Evolutionary conservation across 2,329 filamentous ascomycete genomes (phyloP).

Genomic region (Diaporthe sp.): DNA sequence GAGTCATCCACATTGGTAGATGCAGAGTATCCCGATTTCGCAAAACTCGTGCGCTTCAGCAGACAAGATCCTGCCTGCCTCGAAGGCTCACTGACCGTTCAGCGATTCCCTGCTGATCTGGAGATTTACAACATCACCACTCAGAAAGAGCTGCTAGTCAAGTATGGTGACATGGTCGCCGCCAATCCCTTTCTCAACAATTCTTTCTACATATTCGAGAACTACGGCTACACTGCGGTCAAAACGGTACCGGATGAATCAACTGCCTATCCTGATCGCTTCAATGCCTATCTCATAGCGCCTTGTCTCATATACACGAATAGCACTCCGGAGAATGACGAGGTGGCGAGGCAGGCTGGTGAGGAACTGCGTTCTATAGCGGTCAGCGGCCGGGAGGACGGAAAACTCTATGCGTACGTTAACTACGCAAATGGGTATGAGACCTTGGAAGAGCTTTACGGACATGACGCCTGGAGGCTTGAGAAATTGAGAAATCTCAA

Average conservation of each 20-base stretch:
- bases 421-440: slow-evolving; percentile 37
- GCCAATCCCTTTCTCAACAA: slow-evolving; percentile 31
- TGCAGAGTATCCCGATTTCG: slow-evolving; percentile 37
- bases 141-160: slow-evolving; percentile 42
- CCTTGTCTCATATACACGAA: slow-evolving; percentile 53
- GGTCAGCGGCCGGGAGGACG: slow-evolving; percentile 40
- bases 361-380: neutral
- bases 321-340: slow-evolving; percentile 44
- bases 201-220: slow-evolving; percentile 51
- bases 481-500: slow-evolving; percentile 48
- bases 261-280: slow-evolving; percentile 5
- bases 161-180: neutral
- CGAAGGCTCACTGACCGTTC: slow-evolving; percentile 43
- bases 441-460: slow-evolving; percentile 45
- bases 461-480: slow-evolving; percentile 49
- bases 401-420: slow-evolving; percentile 26
- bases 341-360: slow-evolving; percentile 12
- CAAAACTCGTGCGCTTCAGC: slow-evolving; percentile 32
- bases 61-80: slow-evolving; percentile 46
- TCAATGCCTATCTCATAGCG: slow-evolving; percentile 49
- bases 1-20: neutral
- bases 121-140: slow-evolving; percentile 49
- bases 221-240: slow-evolving; percentile 27
- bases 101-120: slow-evolving; percentile 28
- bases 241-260: neutral